A percentile compares a stretch with the other conserved stretches of the same genome.
These are phyloP conservation scores for Diaporthe australafricana DNA, from an alignment of 2,329 filamentous ascomycete species.

Conservation along the genomic window DNA sequence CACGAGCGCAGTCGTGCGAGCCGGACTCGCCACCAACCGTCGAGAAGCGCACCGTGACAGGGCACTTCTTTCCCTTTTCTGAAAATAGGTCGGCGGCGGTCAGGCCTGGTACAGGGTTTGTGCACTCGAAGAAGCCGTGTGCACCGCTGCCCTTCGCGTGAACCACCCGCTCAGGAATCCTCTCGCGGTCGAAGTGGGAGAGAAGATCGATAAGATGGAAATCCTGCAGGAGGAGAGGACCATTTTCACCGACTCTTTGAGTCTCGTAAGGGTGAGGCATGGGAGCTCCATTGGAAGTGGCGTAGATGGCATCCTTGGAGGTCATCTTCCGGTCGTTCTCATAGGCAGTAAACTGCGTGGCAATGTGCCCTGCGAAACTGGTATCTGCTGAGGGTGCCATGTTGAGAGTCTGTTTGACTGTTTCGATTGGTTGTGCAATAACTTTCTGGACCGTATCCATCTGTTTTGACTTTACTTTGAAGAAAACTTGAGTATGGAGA, in stretches of 20 bases:
- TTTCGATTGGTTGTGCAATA: conserved; percentile 24
- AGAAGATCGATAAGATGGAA: conserved; percentile 72
- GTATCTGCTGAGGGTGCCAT: conserved; percentile 44
- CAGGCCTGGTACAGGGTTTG: conserved; percentile 63
- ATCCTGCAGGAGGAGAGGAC: conserved; percentile 68
- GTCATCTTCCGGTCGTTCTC: conserved; percentile 53
- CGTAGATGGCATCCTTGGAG: conserved; percentile 60
- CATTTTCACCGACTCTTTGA: conserved; percentile 67
- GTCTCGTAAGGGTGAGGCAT: conserved; percentile 69
- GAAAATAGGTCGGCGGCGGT: conserved; percentile 65
- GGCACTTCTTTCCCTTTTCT: conserved; percentile 75
- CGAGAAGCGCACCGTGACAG: conserved; percentile 76
- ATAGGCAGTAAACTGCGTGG: conserved; percentile 51
- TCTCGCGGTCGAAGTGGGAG: conserved; percentile 70
- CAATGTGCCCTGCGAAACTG: conserved; percentile 52
- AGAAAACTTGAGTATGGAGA: not conserved
- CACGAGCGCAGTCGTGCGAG: conserved; percentile 77
- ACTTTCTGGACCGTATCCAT: conserved; percentile 22
- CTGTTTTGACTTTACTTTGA: not conserved
- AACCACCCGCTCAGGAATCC: conserved; percentile 71
- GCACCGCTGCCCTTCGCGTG: conserved; percentile 70
- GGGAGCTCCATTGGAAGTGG: conserved; percentile 67
- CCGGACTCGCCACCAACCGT: conserved; percentile 81
- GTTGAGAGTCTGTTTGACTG: conserved; percentile 22
- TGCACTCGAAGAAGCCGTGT: conserved; percentile 64